These are phyloP conservation scores for Gnetum montanum DNA, from an alignment of 75 land plant genomes.

Conservation along the genomic window DNA sequence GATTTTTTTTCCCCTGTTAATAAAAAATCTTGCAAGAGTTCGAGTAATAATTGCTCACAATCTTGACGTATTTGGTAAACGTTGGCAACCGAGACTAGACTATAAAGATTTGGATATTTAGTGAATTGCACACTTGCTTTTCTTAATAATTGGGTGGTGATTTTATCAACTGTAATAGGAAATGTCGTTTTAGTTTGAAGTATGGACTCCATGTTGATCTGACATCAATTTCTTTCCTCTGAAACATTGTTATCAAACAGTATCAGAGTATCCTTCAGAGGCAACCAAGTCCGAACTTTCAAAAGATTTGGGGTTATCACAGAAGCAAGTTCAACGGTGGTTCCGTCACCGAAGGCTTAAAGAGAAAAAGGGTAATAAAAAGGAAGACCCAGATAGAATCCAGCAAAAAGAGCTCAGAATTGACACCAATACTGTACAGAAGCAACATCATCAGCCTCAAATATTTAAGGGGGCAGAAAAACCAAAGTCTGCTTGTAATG, in stretches of 20 bases:
- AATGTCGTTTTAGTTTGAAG: not conserved
- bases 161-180: not conserved
- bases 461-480: not conserved
- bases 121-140: not conserved
- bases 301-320: constrained; percentile 36
- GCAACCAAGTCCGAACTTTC: constrained; percentile 29
- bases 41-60: too few species aligned
- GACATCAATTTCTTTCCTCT: not conserved
- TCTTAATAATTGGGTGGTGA: too few species aligned
- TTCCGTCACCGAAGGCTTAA: constrained; percentile 66
- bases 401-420: constrained; percentile 28
- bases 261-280: constrained; percentile 55
- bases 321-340: constrained; percentile 66
- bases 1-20: too few species aligned
- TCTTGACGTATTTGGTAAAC: too few species aligned
- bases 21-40: too few species aligned
- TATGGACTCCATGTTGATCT: not conserved
- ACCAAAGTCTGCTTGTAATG: not conserved
- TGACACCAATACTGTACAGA: constrained; percentile 12
- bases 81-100: too few species aligned
- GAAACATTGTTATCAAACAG: constrained; percentile 21
- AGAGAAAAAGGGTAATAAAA: constrained; percentile 44
- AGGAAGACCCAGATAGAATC: constrained; percentile 26
- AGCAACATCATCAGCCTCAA: not conserved
- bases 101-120: too few species aligned